Base-by-base conservation (phyloP, 2,329 filamentous ascomycete species). In the Colletotrichum brevisporum region DNA sequence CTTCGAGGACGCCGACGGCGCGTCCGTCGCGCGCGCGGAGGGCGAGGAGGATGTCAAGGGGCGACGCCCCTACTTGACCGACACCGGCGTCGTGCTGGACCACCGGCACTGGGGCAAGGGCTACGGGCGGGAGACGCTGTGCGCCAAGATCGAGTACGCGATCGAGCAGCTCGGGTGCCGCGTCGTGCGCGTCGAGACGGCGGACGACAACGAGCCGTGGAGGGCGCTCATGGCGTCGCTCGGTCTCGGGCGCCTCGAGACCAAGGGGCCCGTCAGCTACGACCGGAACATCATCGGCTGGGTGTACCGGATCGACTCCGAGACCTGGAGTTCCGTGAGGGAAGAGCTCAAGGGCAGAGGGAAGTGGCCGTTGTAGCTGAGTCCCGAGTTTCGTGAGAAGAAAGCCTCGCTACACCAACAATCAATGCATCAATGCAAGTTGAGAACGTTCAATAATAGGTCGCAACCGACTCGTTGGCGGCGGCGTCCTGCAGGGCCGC, bases 11-110 rank as follows among this genome's bases (percentile, higher is more conserved):
- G 48, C 51, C 5, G 27, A 45, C 24, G 64, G 65, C 24, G 31
- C 13, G 39, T 61, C 41, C 5, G 67, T 62, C 16, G 47, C 57
- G 3, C 27, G 31, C 2, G 8, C 53, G 8, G 53, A 60, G 8
- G 53, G 36, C 6, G 63, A 31, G 3, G 50, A 24, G 6, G 21
- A 18, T 47, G 12, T 63, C 45, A 4, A 27, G 51, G 27, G 57
- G 4, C 52, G 48, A 6, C 52, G 48, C 3, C 60, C 52, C 9
- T 54, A 69, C 31, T 43, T 72, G 15, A 66, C 65, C 18, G 73
- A 76, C 55, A 66, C 66, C 12, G 75, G 73, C 5, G 54, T 72
- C 1, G 58, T 75, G 21, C 72, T 77, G 24, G 72, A 75, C 56
- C 69, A 74, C 50, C 70, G 56, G 0, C 69, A 73, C 63, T 68